A percentile compares a stretch with the other conserved stretches of the same genome.
phyloP scores from a whole-genome alignment of 1,139 yeast species.

The Suhomyces choctaworum region DNA sequence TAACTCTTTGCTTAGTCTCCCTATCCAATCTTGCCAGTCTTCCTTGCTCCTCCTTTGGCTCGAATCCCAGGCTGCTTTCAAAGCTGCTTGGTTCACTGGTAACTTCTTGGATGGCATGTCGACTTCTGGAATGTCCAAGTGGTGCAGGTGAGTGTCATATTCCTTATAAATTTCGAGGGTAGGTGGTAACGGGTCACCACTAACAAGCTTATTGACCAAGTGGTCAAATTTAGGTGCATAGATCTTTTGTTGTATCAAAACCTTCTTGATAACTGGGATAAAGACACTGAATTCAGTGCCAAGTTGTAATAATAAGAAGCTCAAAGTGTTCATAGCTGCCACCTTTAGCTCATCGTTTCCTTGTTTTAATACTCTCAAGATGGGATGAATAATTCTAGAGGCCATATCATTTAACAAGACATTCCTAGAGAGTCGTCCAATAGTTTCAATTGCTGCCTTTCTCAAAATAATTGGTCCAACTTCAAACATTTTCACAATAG shows the following conservation, averaged over 20 bases:
- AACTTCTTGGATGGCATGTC: constrained; percentile 73
- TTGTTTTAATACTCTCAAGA: constrained; percentile 66
- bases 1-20: constrained; percentile 80
- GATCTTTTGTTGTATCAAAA: constrained; percentile 61
- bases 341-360: constrained; percentile 62
- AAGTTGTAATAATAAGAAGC: constrained; percentile 75
- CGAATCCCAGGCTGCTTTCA: constrained; percentile 90
- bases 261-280: constrained; percentile 80
- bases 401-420: constrained; percentile 86
- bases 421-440: constrained; percentile 76
- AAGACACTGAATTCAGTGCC: constrained; percentile 85
- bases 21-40: constrained; percentile 98
- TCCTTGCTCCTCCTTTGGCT: constrained; percentile 85
- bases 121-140: constrained; percentile 61
- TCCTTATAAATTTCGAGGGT: constrained; percentile 71
- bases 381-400: constrained; percentile 84
- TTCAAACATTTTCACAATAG: constrained; percentile 79
- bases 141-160: constrained; percentile 49
- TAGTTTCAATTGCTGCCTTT: constrained; percentile 76
- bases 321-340: constrained; percentile 75
- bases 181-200: constrained; percentile 89
- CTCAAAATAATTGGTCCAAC: constrained; percentile 60
- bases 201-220: constrained; percentile 70
- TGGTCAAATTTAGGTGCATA: constrained; percentile 80
- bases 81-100: constrained; percentile 74